These are phyloP conservation scores for Collybiopsis confluens DNA, from an alignment of 768 basidiomycete species.

Conservation along the genomic window DNA sequence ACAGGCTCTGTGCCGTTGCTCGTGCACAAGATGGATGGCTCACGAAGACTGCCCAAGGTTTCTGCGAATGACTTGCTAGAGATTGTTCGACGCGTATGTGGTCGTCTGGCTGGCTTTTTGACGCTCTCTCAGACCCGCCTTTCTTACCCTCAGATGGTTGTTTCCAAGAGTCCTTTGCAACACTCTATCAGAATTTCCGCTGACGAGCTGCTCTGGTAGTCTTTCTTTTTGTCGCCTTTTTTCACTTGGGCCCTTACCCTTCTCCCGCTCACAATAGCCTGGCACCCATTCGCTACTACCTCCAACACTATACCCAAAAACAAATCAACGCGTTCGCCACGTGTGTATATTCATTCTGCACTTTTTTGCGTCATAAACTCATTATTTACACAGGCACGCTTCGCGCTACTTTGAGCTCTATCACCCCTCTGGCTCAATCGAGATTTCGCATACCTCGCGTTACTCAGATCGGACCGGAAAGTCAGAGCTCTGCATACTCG, in stretches of 20 bases:
- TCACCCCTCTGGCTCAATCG: constrained; percentile 76
- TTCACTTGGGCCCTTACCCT: constrained; percentile 5
- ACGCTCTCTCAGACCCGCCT: constrained; percentile 21
- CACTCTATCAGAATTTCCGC: constrained; percentile 67
- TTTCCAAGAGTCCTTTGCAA: constrained; percentile 48
- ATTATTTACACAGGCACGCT: constrained; percentile 63
- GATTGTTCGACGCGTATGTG: constrained; percentile 69
- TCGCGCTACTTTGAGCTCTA: constrained; percentile 89
- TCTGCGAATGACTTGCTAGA: constrained; percentile 62
- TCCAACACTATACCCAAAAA: constrained; percentile 70
- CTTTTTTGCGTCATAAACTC: constrained; percentile 19
- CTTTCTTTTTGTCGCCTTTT: constrained; percentile 23
- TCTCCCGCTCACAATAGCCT: constrained; percentile 40
- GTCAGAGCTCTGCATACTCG: constrained; percentile 83
- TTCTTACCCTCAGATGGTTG: constrained; percentile 45
- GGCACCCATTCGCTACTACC: constrained; percentile 70
- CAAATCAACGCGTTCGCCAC: constrained; percentile 91
- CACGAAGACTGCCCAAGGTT: constrained; percentile 73
- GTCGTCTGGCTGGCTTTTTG: constrained; percentile 21
- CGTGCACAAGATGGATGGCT: constrained; percentile 88
- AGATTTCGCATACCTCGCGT: constrained; percentile 85
- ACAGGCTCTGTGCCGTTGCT: constrained; percentile 75
- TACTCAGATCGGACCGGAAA: constrained; percentile 87
- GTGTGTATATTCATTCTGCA: constrained; percentile 47
- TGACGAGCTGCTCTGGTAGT: constrained; percentile 73